Evolutionary conservation across 2,329 filamentous ascomycete species (phyloP), one percentile per base, ranked within the genome.

Genomic region (Neophaeococcomyces mojaviensis): DNA sequence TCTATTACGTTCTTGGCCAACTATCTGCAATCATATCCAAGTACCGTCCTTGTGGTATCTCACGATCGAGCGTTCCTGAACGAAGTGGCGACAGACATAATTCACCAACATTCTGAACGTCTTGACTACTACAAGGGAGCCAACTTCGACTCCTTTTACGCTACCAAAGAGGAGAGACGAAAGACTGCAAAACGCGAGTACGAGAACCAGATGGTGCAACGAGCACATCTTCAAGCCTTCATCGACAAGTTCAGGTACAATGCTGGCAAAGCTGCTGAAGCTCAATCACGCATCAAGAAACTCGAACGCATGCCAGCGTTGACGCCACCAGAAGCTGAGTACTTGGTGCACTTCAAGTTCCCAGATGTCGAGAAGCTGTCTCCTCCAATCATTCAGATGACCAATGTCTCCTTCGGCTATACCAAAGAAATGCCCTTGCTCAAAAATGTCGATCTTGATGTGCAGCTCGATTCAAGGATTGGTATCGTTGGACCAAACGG

Each of bases 161-260:
- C 89, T 6, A 97, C 92, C 18, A 92, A 88, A 61, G 92, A 98
- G 67, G 92, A 98, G 68, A 83, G 92, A 54, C 86, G 90, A 65
- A 98, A 98, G 81, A 89, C 86, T 37, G 88, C 89, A 35, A 90
- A 92, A 75, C 84, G 88, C 59, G 92, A 98, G 68, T 98, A 98
- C 68, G 92, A 98, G 68, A 97, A 94, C 68, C 92, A 98, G 64
- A 95, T 97, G 88, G 88, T 77, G 1, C 81, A 90, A 67, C 79
- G 92, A 57, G 88, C 88, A 26, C 92, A 98, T 73, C 70, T 98
- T 53, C 92, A 98, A 72, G 83, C 87, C 22, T 98, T 98, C 68
- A 98, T 98, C 70, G 92, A 98, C 77, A 98, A 98, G 70, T 98
- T 98, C 77, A 82, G 92, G 44, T 98, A 98, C 77, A 98, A 98